Conservation (phyloP, 768 basidiomycete genomes). For the Melanogaster broomeanus region DNA sequence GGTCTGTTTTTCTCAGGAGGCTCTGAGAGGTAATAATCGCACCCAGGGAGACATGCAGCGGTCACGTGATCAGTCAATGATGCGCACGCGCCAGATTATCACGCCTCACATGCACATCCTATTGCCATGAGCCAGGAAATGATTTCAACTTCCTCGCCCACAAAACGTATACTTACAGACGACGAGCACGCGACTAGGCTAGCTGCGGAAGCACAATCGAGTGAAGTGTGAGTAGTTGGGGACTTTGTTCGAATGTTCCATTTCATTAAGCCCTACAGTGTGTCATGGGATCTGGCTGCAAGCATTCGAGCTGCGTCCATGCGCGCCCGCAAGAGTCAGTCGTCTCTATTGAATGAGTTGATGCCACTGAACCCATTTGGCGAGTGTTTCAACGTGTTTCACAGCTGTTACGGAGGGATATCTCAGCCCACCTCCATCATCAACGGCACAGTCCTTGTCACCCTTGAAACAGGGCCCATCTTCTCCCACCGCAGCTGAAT, state of each 20-base stretch:
- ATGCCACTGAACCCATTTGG: conserved; percentile 28
- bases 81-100: neutral
- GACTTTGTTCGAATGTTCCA: conserved; percentile 8
- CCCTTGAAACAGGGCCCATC: conserved; percentile 31
- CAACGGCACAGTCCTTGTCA: conserved; percentile 15
- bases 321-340: conserved; percentile 62
- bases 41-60: too few relatives aligned
- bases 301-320: conserved; percentile 57
- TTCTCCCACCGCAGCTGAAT: conserved; percentile 22
- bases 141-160: conserved; percentile 19
- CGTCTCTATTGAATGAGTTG: conserved; percentile 5
- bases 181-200: conserved; percentile 27
- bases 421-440: conserved; percentile 40
- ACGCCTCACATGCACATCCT: neutral
- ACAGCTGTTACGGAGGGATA: conserved; percentile 67
- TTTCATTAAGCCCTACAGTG: conserved; percentile 32
- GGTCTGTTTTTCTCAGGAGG: neutral
- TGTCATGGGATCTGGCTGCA: conserved; percentile 51
- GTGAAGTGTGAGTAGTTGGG: conserved; percentile 24
- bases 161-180: conserved; percentile 40
- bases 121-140: conserved; percentile 7
- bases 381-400: conserved; percentile 25
- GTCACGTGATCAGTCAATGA: neutral
- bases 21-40: neutral
- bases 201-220: conserved; percentile 22